Percentiles rank a stretch among this genome's conserved stretches.
These are phyloP conservation scores for Babjeviella inositovora DNA, from an alignment of 805 yeast genomes.

Conservation along the genomic window DNA sequence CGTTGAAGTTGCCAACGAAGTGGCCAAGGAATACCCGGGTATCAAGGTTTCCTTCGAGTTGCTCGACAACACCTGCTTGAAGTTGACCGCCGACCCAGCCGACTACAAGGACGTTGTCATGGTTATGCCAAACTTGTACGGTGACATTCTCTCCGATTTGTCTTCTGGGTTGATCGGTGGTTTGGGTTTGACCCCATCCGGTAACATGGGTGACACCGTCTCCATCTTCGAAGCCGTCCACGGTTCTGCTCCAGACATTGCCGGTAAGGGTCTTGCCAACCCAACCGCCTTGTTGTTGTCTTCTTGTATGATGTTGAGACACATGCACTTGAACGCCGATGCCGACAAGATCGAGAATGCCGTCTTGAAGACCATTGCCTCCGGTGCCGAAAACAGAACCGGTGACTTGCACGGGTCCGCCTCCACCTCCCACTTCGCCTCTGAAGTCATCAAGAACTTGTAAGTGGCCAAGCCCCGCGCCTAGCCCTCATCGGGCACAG, in stretches of 20 bases:
- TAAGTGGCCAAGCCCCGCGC: no score
- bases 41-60: slow-evolving; percentile 71
- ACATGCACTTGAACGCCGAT: slow-evolving; percentile 75
- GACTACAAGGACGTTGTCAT: slow-evolving; percentile 79
- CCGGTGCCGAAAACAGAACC: slow-evolving; percentile 92
- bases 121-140: slow-evolving; percentile 98
- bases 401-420: slow-evolving; percentile 92
- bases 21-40: slow-evolving; percentile 86
- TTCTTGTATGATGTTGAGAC: slow-evolving; percentile 98
- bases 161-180: slow-evolving; percentile 98
- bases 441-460: slow-evolving; percentile 73
- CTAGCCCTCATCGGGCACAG: no score
- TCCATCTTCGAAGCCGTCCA: slow-evolving; percentile 99
- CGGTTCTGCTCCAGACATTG: slow-evolving; percentile 99
- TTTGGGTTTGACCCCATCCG: slow-evolving; percentile 96
- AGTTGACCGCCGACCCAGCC: slow-evolving; percentile 77
- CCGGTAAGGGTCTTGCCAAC: slow-evolving; percentile 97
- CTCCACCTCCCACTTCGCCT: slow-evolving; percentile 77
- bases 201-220: slow-evolving; percentile 97
- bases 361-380: slow-evolving; percentile 76
- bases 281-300: slow-evolving; percentile 95
- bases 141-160: slow-evolving; percentile 97
- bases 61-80: slow-evolving; percentile 90
- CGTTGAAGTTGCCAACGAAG: slow-evolving; percentile 78
- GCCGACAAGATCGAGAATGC: slow-evolving; percentile 85